phyloP scores from a whole-genome alignment of 495 filamentous ascomycete species.

The Neurospora africana region DNA sequence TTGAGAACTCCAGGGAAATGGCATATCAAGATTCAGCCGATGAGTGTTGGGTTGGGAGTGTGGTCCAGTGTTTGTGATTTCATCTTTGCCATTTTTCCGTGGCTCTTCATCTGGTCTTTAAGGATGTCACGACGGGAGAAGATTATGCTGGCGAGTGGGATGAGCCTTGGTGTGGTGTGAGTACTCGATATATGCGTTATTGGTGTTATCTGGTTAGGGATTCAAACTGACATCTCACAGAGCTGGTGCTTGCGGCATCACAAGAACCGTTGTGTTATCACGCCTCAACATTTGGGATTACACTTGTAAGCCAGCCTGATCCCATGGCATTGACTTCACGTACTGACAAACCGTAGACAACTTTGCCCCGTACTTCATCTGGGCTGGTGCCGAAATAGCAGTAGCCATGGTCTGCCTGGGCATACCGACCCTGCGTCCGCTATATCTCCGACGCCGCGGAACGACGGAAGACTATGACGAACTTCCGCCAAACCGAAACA shows the following conservation, averaged over 20 bases:
- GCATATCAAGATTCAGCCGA: slow-evolving; percentile 28
- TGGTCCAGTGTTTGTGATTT: slow-evolving; percentile 35
- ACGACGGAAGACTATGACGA: slow-evolving; percentile 13
- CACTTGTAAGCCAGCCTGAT: slow-evolving; percentile 18
- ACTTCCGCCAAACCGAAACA: slow-evolving; percentile 6
- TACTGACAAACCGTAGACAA: slow-evolving; percentile 12
- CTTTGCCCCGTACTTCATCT: slow-evolving; percentile 30
- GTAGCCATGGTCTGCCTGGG: slow-evolving; percentile 32
- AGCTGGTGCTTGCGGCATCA: slow-evolving; percentile 30
- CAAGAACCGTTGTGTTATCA: slow-evolving; percentile 28
- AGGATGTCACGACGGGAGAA: slow-evolving; percentile 34
- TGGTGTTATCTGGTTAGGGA: background rate
- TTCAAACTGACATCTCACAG: slow-evolving; percentile 14
- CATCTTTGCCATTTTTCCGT: slow-evolving; percentile 35
- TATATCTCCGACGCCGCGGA: slow-evolving; percentile 24
- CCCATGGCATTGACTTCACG: background rate
- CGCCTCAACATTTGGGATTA: slow-evolving; percentile 26
- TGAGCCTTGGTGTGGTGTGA: slow-evolving; percentile 35
- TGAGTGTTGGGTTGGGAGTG: slow-evolving; percentile 28
- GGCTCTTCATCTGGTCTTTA: slow-evolving; percentile 31
- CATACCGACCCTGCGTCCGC: slow-evolving; percentile 27
- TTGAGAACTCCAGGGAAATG: slow-evolving; percentile 26
- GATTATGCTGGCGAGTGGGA: slow-evolving; percentile 28
- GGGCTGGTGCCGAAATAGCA: slow-evolving; percentile 31
- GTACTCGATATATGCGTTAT: background rate